These are phyloP conservation scores for Ophidiomyces ophidiicola DNA, from an alignment of 2,329 filamentous ascomycete genomes.

Conservation along the genomic window DNA sequence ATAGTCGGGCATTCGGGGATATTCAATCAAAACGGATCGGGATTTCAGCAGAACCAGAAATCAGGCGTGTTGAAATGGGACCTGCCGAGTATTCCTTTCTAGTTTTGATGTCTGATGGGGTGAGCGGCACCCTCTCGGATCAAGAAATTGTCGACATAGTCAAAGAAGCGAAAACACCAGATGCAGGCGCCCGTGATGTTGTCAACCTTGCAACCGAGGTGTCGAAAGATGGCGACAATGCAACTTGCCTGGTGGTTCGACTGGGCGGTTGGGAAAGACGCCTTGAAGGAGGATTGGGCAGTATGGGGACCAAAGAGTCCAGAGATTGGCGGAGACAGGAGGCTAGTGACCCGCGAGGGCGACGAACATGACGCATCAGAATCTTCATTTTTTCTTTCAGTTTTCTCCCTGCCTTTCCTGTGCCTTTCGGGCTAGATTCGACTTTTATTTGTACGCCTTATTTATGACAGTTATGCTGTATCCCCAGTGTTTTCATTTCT, in stretches of 20 bases:
- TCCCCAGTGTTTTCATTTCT: too few relatives aligned
- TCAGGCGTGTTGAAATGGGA: slow-evolving; percentile 63
- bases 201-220: slow-evolving; percentile 85
- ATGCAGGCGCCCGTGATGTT: slow-evolving; percentile 66
- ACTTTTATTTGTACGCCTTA: too few relatives aligned
- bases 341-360: slow-evolving; percentile 66
- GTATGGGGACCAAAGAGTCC: slow-evolving; percentile 82
- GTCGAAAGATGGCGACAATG: slow-evolving; percentile 51
- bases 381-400: slow-evolving; percentile 1
- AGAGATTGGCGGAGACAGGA: slow-evolving; percentile 71
- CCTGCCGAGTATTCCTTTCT: slow-evolving; percentile 83
- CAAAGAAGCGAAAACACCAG: slow-evolving; percentile 85
- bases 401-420: neutral
- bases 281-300: slow-evolving; percentile 71
- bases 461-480: too few relatives aligned
- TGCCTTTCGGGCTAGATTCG: too few relatives aligned
- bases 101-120: slow-evolving; percentile 76
- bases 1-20: slow-evolving; percentile 89
- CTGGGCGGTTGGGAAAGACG: slow-evolving; percentile 53
- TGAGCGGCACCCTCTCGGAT: slow-evolving; percentile 73
- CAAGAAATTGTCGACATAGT: slow-evolving; percentile 94
- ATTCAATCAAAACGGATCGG: slow-evolving; percentile 83
- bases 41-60: slow-evolving; percentile 85
- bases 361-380: slow-evolving; percentile 36
- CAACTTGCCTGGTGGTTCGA: slow-evolving; percentile 50